These are phyloP conservation scores for Novymonas esmeraldas DNA, from an alignment of 208 protist species.

Conservation along the genomic window DNA sequence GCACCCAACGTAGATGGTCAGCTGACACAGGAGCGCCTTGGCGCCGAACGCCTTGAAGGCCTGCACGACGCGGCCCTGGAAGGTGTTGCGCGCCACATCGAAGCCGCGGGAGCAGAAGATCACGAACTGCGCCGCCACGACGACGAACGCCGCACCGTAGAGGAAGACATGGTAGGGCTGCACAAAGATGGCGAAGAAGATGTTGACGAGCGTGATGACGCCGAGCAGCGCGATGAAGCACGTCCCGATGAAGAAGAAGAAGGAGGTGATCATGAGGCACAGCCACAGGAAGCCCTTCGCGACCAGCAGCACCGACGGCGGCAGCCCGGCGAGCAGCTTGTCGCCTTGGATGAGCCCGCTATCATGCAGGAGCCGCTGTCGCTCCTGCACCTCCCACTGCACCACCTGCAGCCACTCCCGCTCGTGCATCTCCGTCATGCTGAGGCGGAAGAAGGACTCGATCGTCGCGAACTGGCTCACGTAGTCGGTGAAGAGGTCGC, in stretches of 20 bases:
- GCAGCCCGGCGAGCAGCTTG: slow-evolving; percentile 38
- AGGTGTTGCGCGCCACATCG: slow-evolving; percentile 61
- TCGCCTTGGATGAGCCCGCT: slow-evolving; percentile 24
- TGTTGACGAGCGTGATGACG: slow-evolving; percentile 37
- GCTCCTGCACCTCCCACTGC: slow-evolving; percentile 46
- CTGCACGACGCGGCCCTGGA: slow-evolving; percentile 59
- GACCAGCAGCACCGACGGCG: slow-evolving; percentile 35
- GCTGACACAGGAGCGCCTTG: slow-evolving; percentile 46
- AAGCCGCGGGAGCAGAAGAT: slow-evolving; percentile 67
- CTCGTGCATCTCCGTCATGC: slow-evolving; percentile 49
- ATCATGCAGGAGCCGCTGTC: slow-evolving; percentile 19
- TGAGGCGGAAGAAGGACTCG: slow-evolving; percentile 66
- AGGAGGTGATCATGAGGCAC: slow-evolving; percentile 56
- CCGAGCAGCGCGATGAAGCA: slow-evolving; percentile 56
- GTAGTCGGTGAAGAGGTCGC: slow-evolving; percentile 49
- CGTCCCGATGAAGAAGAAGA: slow-evolving; percentile 63
- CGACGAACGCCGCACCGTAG: slow-evolving; percentile 55
- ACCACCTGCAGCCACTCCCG: slow-evolving; percentile 68
- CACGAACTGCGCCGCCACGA: slow-evolving; percentile 45
- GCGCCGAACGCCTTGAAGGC: slow-evolving; percentile 44
- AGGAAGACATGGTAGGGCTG: slow-evolving; percentile 59
- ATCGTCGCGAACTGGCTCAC: slow-evolving; percentile 50
- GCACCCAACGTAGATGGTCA: slow-evolving; percentile 34
- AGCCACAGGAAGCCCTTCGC: slow-evolving; percentile 61
- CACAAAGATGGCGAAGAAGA: slow-evolving; percentile 74